These are phyloP conservation scores for Botrytis galanthina DNA, from an alignment of 2,329 filamentous ascomycete genomes.

Conservation along the genomic window DNA sequence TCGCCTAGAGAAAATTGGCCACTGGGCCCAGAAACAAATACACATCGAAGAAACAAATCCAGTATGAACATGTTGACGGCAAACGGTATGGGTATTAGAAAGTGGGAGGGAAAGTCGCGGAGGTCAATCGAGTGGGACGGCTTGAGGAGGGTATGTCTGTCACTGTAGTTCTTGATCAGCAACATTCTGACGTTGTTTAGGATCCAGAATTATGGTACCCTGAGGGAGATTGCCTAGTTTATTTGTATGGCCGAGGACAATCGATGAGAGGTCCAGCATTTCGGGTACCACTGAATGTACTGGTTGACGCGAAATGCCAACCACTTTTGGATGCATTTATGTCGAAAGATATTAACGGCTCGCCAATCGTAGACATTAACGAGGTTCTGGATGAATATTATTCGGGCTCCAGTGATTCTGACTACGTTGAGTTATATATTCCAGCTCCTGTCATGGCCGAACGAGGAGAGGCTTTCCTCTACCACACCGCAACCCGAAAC, in stretches of 20 bases:
- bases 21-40: conserved; percentile 5
- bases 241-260: conserved; percentile 65
- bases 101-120: conserved; percentile 41
- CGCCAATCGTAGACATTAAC: conserved; percentile 22
- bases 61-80: conserved; percentile 20
- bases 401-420: conserved; percentile 9
- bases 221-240: conserved; percentile 66
- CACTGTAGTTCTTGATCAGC: background rate
- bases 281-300: conserved; percentile 56
- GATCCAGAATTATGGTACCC: conserved; percentile 70
- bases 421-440: conserved; percentile 61
- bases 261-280: conserved; percentile 67
- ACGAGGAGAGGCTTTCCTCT: conserved; percentile 55
- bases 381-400: background rate
- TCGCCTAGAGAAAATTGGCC: conserved; percentile 19
- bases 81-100: conserved; percentile 34
- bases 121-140: conserved; percentile 44
- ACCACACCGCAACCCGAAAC: conserved; percentile 70
- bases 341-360: conserved; percentile 27
- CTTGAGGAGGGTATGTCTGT: conserved; percentile 43
- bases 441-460: conserved; percentile 57
- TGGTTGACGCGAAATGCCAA: conserved; percentile 58
- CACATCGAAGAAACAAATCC: background rate
- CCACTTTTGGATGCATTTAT: conserved; percentile 57
- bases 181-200: conserved; percentile 43